Base-by-base conservation (phyloP, 2,329 filamentous ascomycete species). In the Paradendryphiella salina region DNA sequence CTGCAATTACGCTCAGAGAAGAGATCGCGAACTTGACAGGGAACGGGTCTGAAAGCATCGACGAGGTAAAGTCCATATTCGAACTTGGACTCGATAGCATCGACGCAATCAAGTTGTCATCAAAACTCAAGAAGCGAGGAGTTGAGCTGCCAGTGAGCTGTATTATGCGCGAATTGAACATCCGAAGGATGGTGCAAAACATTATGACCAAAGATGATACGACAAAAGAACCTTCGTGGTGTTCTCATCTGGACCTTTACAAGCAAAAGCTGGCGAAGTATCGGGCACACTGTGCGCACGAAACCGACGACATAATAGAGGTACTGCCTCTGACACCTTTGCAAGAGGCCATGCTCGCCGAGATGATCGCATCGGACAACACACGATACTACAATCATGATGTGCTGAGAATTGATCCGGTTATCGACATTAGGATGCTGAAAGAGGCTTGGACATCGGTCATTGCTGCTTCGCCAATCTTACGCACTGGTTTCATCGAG, bases 71-170 rank as follows among this genome's bases (percentile, higher is more conserved):
- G 0, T 87, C 87, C 0, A 83, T 96, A 9, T 85, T 95, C 32
- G 85, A 93, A 60, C 80, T 96, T 26, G 92, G 92, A 0, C 80
- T 96, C 5, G 93, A 96, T 75, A 96, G 92, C 64, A 95, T 96
- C 50, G 92, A 96, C 71, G 83, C 88, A 1, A 93, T 96, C 70
- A 95, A 90, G 63, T 76, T 96, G 0, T 87, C 89, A 0, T 85
- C 90, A 0, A 81, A 85, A 45, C 77, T 96, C 1, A 87, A 82
- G 56, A 82, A 80, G 36, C 72, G 74, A 4, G 81, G 80, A 0
- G 75, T 94, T 15, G 67, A 75, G 0, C 69, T 96, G 9, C 76
- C 86, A 0, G 84, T 92, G n/a, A 89, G 89, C 59, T 78, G 80
- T n/a, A 85, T 96, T 17, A 87, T 96, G 80, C 85, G 82, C 44